Evolutionary conservation across 306 rosid species (phyloP), one percentile per base, ranked within the genome.

Genomic region (Pachyrhizus erosus): DNA sequence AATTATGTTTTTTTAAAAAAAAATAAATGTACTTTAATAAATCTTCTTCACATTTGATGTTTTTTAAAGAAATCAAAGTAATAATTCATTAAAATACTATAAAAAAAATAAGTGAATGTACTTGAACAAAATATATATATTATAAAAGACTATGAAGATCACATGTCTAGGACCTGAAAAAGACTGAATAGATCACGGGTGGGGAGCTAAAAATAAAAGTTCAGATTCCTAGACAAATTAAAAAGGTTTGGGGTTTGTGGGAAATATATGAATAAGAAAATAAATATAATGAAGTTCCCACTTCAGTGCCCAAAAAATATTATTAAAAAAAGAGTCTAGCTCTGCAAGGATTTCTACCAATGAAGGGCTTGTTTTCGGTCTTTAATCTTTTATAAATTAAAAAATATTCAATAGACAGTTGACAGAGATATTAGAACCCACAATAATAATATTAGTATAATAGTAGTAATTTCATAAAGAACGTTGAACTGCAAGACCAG

Each of bases 101-200:
- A 12, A 1, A 26, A 61, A 51, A 29, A 5, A 26, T 26, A 27
- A 27, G 39, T 29, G 42, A 23, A 15, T 62, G 69, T 29, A 29
- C 69, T 62, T 62, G 42, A 62, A 62, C 21, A 27, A 45, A 27
- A 29, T 27, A 72, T 6, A 58, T 39, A 79, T 67, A 75, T 0
- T 17, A 24, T 48, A 81, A 13, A 27, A 5, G 70, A 60, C 20
- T 27, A 61, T 27, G 70, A 64, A 72, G 72, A 34, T 78, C 78
- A 69, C 70, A 79, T 73, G 81, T 13, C 31, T 62, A 75, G 80
- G 76, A 77, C 84, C 90, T 45, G 78, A 42, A 79, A 76, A 79
- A 70, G 80, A 75, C 76, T 70, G 49, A 73, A 82, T 52, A 37
- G 78, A 34, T 90, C 93, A 92, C 94, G 91, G 91, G 91, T 79